phyloP scores from a whole-genome alignment of 2,329 filamentous ascomycete genomes.

The Fonsecaea monophora region DNA sequence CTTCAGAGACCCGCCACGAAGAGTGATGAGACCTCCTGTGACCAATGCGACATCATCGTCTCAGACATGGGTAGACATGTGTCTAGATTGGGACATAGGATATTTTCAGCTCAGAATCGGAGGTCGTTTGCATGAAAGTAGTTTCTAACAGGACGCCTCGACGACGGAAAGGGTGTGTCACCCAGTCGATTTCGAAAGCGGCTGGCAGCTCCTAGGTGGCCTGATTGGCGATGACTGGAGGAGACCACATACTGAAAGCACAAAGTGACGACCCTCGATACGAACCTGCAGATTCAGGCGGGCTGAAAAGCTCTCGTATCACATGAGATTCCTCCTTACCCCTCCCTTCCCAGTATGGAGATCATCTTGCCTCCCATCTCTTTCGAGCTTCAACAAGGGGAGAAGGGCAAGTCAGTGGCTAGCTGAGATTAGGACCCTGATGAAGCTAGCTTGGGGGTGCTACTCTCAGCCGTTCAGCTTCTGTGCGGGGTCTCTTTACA shows the following conservation, averaged over 20 bases:
- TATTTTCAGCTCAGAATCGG: neutral
- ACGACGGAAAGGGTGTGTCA: neutral
- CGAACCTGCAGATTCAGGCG: neutral
- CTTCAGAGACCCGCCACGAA: neutral
- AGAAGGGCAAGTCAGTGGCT: neutral
- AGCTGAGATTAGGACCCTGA: neutral
- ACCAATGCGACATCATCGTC: neutral
- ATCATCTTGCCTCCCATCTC: neutral
- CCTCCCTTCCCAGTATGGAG: neutral
- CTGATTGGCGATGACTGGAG: neutral
- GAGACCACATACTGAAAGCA: neutral
- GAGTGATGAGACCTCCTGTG: neutral
- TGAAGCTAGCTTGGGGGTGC: neutral
- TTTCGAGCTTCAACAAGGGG: neutral
- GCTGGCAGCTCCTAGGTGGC: neutral
- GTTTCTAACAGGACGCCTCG: neutral
- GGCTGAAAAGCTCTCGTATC: constrained; percentile 2
- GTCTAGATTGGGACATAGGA: neutral
- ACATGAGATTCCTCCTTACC: neutral
- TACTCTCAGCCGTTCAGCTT: neutral
- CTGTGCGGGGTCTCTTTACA: neutral
- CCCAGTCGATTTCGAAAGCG: neutral
- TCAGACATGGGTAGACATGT: neutral
- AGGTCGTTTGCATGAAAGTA: neutral
- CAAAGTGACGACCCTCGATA: neutral